Percentiles rank a stretch among this genome's conserved stretches.
phyloP scores from a whole-genome alignment of 352 stramenopile genomes.

The Pythium folliculosum region DNA sequence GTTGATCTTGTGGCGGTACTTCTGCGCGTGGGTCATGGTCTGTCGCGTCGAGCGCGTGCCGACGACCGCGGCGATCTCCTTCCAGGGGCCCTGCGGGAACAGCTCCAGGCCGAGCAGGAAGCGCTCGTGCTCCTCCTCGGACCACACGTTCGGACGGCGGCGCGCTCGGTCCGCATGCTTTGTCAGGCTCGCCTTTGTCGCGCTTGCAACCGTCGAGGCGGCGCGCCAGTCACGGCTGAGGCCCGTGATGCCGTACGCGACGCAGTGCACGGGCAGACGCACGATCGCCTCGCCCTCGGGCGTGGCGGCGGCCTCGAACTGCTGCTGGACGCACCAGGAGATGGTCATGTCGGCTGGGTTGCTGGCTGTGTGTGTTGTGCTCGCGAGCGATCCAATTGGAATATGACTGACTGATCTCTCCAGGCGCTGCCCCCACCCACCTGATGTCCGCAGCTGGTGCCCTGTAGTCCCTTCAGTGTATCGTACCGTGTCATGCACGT shows the following conservation, averaged over 20 bases:
- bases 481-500: no score
- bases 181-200: neutral
- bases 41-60: slow-evolving; percentile 1
- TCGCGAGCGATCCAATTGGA: neutral
- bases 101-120: slow-evolving; percentile 44
- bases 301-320: neutral
- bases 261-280: neutral
- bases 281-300: neutral
- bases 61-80: neutral
- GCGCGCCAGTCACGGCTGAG: neutral
- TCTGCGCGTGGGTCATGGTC: slow-evolving; percentile 21
- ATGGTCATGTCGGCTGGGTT: neutral
- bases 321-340: neutral
- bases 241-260: neutral
- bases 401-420: neutral
- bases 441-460: no score
- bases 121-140: slow-evolving; percentile 53
- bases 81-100: slow-evolving; percentile 8
- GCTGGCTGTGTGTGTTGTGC: neutral
- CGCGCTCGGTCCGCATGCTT: neutral
- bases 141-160: slow-evolving; percentile 26
- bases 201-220: no score
- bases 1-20: slow-evolving; percentile 26
- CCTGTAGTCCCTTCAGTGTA: no score
- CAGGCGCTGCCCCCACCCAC: no score